phyloP scores from a whole-genome alignment of 345 rosid genomes.

The Corchorus capsularis region DNA sequence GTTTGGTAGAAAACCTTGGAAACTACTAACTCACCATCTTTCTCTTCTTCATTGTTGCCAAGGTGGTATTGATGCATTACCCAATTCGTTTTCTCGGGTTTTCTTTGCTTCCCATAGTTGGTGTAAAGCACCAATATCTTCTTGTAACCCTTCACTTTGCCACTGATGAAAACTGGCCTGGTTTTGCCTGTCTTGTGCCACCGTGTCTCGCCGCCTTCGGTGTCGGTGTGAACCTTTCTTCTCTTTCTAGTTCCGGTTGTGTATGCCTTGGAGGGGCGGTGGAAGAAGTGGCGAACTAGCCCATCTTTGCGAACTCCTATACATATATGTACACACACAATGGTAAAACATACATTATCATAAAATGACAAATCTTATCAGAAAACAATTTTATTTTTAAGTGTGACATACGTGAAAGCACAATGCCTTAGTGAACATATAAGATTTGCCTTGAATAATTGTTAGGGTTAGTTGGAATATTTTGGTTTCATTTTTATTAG shows the following conservation, averaged over 20 bases:
- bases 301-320: slow-evolving; percentile 90
- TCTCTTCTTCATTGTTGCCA: slow-evolving; percentile 87
- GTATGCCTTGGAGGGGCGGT: slow-evolving; percentile 97
- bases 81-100: slow-evolving; percentile 96
- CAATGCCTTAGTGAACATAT: not conserved
- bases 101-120: slow-evolving; percentile 90
- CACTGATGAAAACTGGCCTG: slow-evolving; percentile 63
- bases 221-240: slow-evolving; percentile 81
- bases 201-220: slow-evolving; percentile 84
- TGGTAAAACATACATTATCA: not conserved
- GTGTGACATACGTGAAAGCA: not conserved
- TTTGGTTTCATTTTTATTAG: slow-evolving; percentile 8
- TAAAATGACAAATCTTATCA: not conserved
- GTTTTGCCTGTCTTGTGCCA: slow-evolving; percentile 99
- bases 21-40: slow-evolving; percentile 92
- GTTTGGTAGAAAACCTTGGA: slow-evolving; percentile 97
- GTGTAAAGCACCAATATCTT: slow-evolving; percentile 96
- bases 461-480: slow-evolving; percentile 31
- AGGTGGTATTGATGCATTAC: slow-evolving; percentile 99
- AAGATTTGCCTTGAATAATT: not conserved
- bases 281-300: slow-evolving; percentile 92
- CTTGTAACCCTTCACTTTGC: slow-evolving; percentile 79
- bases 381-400: no score
- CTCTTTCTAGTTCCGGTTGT: slow-evolving; percentile 95
- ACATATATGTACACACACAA: not conserved